Percentiles rank a stretch among this genome's conserved stretches.
Conservation (phyloP, 1,284 basidiomycete species). For the Malassezia caprae region DNA sequence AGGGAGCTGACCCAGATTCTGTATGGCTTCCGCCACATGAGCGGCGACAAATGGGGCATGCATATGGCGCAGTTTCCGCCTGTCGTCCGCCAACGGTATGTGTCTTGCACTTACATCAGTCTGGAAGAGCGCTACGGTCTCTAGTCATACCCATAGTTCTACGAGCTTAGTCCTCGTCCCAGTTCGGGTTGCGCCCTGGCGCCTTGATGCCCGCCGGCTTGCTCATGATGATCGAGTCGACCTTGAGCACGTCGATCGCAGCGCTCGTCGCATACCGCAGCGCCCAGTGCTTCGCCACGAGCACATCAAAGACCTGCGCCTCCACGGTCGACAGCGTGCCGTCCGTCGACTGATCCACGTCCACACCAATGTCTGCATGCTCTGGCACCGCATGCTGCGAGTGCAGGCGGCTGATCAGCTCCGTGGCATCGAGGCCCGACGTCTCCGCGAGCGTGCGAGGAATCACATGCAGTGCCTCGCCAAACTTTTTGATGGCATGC, state of each 20-base stretch:
- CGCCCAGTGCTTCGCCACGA: slow-evolving; percentile 81
- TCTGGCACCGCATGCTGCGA: slow-evolving; percentile 66
- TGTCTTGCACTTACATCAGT: background rate
- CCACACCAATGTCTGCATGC: slow-evolving; percentile 65
- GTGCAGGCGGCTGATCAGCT: slow-evolving; percentile 75
- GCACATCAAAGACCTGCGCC: slow-evolving; percentile 56
- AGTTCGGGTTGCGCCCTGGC: slow-evolving; percentile 44
- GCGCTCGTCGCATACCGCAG: slow-evolving; percentile 82
- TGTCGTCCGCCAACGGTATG: slow-evolving; percentile 32
- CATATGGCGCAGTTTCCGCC: slow-evolving; percentile 40
- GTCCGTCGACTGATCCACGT: slow-evolving; percentile 59
- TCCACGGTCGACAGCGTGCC: slow-evolving; percentile 30
- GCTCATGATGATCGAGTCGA: slow-evolving; percentile 91
- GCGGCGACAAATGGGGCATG: slow-evolving; percentile 55
- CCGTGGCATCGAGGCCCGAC: slow-evolving; percentile 85
- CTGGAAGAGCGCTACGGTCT: slow-evolving; percentile 19
- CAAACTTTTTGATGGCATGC: slow-evolving; percentile 85
- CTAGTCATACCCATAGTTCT: slow-evolving; percentile 8
- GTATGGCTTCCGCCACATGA: slow-evolving; percentile 72
- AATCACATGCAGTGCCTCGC: slow-evolving; percentile 79
- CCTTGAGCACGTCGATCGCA: slow-evolving; percentile 81
- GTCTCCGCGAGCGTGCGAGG: slow-evolving; percentile 92
- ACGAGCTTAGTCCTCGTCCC: slow-evolving; percentile 41
- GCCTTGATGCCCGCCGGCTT: slow-evolving; percentile 48
- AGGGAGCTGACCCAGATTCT: slow-evolving; percentile 51